Evolutionary conservation across 169 alveolate species (phyloP).

Genomic region (Cryptosporidium sp.): DNA sequence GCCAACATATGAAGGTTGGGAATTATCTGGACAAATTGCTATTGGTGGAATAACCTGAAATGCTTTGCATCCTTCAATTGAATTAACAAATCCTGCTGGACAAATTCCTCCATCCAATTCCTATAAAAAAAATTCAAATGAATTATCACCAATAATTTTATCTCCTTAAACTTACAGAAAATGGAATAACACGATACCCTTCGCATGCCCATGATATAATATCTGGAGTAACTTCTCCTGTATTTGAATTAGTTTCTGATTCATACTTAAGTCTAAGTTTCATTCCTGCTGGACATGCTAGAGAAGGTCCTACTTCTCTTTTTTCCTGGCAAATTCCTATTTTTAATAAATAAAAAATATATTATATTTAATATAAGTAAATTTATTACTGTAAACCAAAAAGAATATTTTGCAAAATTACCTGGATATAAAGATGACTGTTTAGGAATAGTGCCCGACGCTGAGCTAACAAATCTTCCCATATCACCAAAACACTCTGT

Average conservation of each 20-base stretch:
- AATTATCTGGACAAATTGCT: constrained; percentile 49
- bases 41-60: constrained; percentile 68
- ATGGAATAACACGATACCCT: constrained; percentile 65
- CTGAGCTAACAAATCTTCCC: constrained; percentile 55
- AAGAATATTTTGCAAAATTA: neutral
- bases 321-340: constrained; percentile 62
- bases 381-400: neutral
- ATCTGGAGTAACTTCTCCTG: constrained; percentile 65
- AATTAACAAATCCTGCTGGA: constrained; percentile 55
- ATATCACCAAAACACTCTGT: constrained; percentile 67
- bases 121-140: neutral
- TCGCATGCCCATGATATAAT: constrained; percentile 74
- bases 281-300: constrained; percentile 62
- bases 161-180: constrained; percentile 40
- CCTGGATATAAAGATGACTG: constrained; percentile 68
- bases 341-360: neutral
- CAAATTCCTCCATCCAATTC: constrained; percentile 65
- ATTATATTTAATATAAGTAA: neutral
- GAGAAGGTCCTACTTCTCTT: constrained; percentile 60
- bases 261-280: constrained; percentile 59
- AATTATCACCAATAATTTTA: neutral
- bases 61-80: constrained; percentile 75
- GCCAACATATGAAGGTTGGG: constrained; percentile 33
- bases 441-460: constrained; percentile 39
- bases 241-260: constrained; percentile 56